phyloP scores from a whole-genome alignment of 2,329 filamentous ascomycete species.

The Aspergillus uvarum region DNA sequence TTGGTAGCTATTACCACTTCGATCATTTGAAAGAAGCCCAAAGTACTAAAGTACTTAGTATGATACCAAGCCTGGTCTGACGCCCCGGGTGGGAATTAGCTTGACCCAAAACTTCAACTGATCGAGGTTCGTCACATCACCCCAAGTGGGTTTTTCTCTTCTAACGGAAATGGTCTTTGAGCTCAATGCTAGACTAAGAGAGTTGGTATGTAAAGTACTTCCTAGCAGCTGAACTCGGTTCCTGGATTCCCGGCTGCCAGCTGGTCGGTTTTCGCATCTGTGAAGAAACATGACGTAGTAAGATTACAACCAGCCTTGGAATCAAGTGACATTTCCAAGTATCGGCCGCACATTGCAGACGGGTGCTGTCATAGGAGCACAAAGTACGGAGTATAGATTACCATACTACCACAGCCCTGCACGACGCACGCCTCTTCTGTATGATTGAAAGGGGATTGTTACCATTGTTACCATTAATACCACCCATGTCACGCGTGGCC shows the following conservation, averaged over 20 bases:
- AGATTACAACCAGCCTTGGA: neutral
- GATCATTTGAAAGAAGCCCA: neutral
- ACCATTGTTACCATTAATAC: neutral
- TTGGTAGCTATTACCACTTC: neutral
- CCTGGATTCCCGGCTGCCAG: neutral
- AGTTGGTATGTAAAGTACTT: neutral
- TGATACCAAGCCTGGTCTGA: neutral
- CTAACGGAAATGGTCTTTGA: neutral
- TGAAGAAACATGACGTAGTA: neutral
- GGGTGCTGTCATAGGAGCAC: neutral
- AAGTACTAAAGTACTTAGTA: neutral
- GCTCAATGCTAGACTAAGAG: neutral
- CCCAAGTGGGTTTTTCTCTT: neutral
- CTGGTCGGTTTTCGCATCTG: neutral
- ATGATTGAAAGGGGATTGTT: neutral
- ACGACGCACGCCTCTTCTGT: no score
- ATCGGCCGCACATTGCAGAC: neutral
- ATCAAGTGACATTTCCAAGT: neutral
- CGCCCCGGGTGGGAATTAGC: neutral
- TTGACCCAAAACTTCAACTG: slow-evolving; percentile 1
- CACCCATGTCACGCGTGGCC: neutral
- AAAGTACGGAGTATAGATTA: neutral
- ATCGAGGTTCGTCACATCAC: neutral
- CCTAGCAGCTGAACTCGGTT: neutral
- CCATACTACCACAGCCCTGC: neutral